Evolutionary conservation across 2,329 filamentous ascomycete species (phyloP).

Genomic region (Penicillium verrucosum): DNA sequence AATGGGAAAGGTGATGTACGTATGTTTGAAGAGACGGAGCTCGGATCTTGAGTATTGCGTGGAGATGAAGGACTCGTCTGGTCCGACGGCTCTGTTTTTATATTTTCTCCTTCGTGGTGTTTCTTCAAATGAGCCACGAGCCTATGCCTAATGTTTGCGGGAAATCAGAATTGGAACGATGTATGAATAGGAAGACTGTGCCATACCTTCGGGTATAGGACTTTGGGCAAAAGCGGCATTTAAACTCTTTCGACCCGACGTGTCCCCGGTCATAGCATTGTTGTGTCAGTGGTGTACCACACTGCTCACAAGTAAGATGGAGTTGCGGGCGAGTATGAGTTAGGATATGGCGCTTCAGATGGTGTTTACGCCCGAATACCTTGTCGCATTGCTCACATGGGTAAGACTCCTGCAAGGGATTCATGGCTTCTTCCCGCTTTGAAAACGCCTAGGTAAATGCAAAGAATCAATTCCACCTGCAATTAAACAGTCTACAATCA

Average conservation of each 20-base stretch:
- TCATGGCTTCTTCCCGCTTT: background rate
- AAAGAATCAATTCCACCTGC: background rate
- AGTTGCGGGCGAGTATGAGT: slow-evolving; percentile 1
- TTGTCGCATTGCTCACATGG: slow-evolving; percentile 4
- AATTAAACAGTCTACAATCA: background rate
- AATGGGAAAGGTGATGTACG: background rate
- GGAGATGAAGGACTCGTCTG: background rate
- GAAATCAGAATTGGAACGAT: background rate
- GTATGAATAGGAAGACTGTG: background rate
- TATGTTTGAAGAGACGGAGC: background rate
- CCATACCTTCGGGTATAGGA: slow-evolving; percentile 2
- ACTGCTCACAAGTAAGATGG: slow-evolving; percentile 1
- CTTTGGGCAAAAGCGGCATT: slow-evolving; percentile 1
- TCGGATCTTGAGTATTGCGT: background rate
- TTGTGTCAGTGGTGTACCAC: background rate
- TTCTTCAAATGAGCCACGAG: background rate
- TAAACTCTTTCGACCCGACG: background rate
- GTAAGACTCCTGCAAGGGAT: background rate
- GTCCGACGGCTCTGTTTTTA: background rate
- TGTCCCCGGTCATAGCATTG: slow-evolving; percentile 3
- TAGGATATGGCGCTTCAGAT: slow-evolving; percentile 4
- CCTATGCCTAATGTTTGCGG: background rate
- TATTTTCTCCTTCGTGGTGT: background rate
- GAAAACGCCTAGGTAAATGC: background rate
- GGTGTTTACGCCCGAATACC: slow-evolving; percentile 3